Base-by-base conservation (phyloP, 768 basidiomycete species). In the Guyanaporus albipodus region DNA sequence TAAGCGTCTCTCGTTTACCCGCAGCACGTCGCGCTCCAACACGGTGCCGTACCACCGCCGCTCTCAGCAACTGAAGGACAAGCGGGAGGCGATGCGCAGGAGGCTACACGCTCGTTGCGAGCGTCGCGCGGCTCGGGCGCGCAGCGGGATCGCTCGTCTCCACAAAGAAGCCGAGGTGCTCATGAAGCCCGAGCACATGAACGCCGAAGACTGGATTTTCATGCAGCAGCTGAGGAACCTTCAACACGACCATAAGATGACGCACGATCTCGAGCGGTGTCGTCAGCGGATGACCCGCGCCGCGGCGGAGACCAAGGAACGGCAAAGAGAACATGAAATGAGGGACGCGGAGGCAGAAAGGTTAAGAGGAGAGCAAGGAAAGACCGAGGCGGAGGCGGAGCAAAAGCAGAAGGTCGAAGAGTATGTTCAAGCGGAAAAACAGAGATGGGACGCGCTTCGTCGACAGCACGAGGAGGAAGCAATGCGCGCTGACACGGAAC, bases 221-320 rank as follows among this genome's bases (percentile, higher is more conserved):
- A 29, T 64, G 44, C 11, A 49, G 38, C 64, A 66, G 15, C 45
- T 67, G 0, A 17, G 6, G 18, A 41, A 32, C 0, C 54, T 66
- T 21, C 45, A 52, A 1, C 10, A 56, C 2, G 46, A 67, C 2
- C 50, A 58, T 2, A 9, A 22, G 7, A 17, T 49, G 29, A 7
- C 33, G 0, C 43, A 61, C 8, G 47, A 46, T 11, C 52, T 67
- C 21, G 59, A 52, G 32, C 17, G n/a, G 12, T 59, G 34, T 17
- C 64, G 64, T 3, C 50, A 63, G 38, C 46, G 19, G 4, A 31
- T 53, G 23, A 51, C 44, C 46, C 53, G 68, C 6, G 68, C 67
- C 12, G 52, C 48, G n/a, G 43, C 6, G 6, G 49, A 50, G 23
- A 23, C 33, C 7, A 24, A 50, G 10, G 26, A 55, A 39, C 51